Conservation (phyloP, 805 yeast species). For the Metschnikowia peoriensis region DNA sequence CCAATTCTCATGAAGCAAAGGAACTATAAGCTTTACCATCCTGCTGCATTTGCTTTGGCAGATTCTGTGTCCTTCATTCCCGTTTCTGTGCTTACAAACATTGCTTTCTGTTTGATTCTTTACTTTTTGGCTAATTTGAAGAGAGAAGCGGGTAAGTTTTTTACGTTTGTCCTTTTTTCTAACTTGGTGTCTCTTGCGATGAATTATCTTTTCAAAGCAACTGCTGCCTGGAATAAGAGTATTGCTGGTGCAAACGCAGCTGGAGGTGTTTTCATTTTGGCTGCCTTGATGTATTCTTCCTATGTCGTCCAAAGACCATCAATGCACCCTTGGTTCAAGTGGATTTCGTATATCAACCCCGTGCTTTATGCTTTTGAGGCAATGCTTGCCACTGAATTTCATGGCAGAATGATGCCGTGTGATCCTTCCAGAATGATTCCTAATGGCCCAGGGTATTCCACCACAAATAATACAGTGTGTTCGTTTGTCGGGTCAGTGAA, state of each 20-base stretch:
- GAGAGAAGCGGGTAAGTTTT: constrained; percentile 54
- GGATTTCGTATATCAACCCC: constrained; percentile 40
- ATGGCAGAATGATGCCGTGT: constrained; percentile 30
- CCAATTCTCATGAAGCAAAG: constrained; percentile 31
- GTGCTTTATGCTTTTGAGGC: constrained; percentile 30
- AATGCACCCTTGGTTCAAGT: constrained; percentile 35
- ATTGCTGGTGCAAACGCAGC: constrained; percentile 57
- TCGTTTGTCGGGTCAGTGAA: constrained; percentile 16
- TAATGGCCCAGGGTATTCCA: constrained; percentile 24
- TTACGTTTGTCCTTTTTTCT: constrained; percentile 48
- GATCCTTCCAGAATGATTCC: constrained; percentile 23
- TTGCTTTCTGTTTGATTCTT: constrained; percentile 46
- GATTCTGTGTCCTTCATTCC: constrained; percentile 24
- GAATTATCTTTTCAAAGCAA: constrained; percentile 51
- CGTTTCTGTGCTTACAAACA: constrained; percentile 40
- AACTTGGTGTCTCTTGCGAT: constrained; percentile 50
- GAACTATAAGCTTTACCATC: constrained; percentile 29
- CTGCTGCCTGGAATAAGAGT: constrained; percentile 51
- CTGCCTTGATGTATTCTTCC: constrained; percentile 30
- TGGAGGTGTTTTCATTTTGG: constrained; percentile 46
- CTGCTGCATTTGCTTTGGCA: constrained; percentile 28
- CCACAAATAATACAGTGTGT: constrained; percentile 15
- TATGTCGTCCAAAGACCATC: constrained; percentile 32
- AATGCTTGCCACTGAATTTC: constrained; percentile 30
- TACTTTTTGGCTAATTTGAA: constrained; percentile 59